Base-by-base conservation (phyloP, 164 flowering plant species). In the Macadamia tetraphylla region DNA sequence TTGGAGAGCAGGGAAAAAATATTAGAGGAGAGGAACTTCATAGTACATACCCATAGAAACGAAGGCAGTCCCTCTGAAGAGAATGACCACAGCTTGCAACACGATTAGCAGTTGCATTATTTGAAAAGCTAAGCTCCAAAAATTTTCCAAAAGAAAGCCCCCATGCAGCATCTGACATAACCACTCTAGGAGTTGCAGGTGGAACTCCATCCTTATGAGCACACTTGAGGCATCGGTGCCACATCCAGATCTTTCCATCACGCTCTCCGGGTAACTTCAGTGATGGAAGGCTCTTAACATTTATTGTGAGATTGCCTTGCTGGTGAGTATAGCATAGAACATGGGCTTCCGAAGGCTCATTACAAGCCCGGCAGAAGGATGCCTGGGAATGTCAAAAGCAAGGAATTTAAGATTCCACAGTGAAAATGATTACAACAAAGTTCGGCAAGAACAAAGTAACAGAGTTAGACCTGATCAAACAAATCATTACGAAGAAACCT, bases 191-290 rank as follows among this genome's bases (percentile, higher is more conserved):
- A 23, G 88, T 86, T 58, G 98, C 94, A 44, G 94, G 97, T 43
- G 98, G 97, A 65, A 91, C 87, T 59, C 98, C 97, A 74, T 86
- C 90, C 58, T 74, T 58, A 44, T 67, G 86, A 58, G 86, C 85
- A 74, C 98, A 94, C 77, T 82, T 87, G 59, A 91, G 80, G 79
- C 98, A 94, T 32, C 98, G 84, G 64, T 91, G 98, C 98, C 98
- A 94, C 98, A 94, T 94, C 98, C 98, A 94, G 78, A 94, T 94
- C 81, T 88, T 89, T 12, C 97, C 97, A 78, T 94, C 98, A 46
- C 75, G 79, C 61, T 86, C 97, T 62, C 97, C 98, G 52, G 97
- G 87, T 52, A 94, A 82, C 72, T 79, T 85, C 57, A 85, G 48
- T 60, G 92, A 80, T 6, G 87, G 78, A 30, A 88, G 79, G 18